Percentiles rank a stretch among this genome's conserved stretches.
Evolutionary conservation across 140 eudicot genomes (phyloP).

Genomic region (Stevia rebaudiana): DNA sequence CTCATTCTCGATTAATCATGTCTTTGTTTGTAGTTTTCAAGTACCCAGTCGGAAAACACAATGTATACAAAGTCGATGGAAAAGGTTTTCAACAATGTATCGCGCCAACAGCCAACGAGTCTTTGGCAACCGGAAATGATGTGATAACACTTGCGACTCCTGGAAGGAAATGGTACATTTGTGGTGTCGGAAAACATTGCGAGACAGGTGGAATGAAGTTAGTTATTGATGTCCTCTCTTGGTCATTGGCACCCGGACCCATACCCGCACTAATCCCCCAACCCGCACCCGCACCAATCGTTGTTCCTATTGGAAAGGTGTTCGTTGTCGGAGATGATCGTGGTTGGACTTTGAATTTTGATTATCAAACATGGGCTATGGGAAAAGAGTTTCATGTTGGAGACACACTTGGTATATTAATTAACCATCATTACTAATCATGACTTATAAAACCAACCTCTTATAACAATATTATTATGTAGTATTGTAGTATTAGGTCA

Average conservation of each 20-base stretch:
- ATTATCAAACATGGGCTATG: slow-evolving; percentile 35
- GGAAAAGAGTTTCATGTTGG: slow-evolving; percentile 32
- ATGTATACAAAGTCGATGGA: slow-evolving; percentile 39
- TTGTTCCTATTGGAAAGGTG: neutral
- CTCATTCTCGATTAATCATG: neutral
- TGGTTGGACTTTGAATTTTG: slow-evolving; percentile 25
- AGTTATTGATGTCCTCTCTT: slow-evolving; percentile 29
- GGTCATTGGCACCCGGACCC: neutral
- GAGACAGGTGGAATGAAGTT: slow-evolving; percentile 34
- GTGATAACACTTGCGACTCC: slow-evolving; percentile 34
- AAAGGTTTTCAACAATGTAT: slow-evolving; percentile 28
- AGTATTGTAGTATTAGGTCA: too few relatives aligned
- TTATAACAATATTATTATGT: too few relatives aligned
- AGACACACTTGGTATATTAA: slow-evolving; percentile 37
- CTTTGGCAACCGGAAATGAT: slow-evolving; percentile 39
- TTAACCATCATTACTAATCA: too few relatives aligned
- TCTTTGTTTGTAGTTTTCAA: slow-evolving; percentile 37
- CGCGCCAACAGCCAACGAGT: slow-evolving; percentile 13
- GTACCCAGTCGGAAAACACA: slow-evolving; percentile 32
- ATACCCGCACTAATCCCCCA: neutral
- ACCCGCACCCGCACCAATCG: neutral
- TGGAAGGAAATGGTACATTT: slow-evolving; percentile 46
- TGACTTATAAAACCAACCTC: too few relatives aligned
- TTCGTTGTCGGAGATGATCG: slow-evolving; percentile 32
- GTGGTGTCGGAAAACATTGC: slow-evolving; percentile 41